Base-by-base conservation (phyloP, 2,329 filamentous ascomycete genomes). In the Huntiella omanensis region DNA sequence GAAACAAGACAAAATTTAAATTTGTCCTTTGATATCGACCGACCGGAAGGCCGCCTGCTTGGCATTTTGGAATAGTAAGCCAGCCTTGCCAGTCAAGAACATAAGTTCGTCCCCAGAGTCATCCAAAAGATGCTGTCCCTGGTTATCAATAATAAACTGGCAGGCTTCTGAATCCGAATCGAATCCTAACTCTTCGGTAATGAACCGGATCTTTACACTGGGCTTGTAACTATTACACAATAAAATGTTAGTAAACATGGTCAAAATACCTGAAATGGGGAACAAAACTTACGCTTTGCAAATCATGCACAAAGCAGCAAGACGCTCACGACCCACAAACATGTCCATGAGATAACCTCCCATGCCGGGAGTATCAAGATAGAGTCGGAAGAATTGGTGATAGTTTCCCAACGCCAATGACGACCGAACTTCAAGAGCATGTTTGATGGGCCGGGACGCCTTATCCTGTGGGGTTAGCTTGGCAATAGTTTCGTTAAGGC, bases 381-480 rank as follows among this genome's bases (percentile, higher is more conserved):
- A 98, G 39, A 98, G 75, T 66, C 84, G 83, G 73, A 98, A 96
- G 64, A 98, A 96, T 61, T 77, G 88, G 66, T 98, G 88, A 62
- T 95, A 95, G 65, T 96, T 96, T 56, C 87, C 87, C 60, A 92
- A 69, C 44, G 91, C 88, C 58, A 96, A 67, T 42, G 91, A 83
- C 45, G 88, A 93, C 55, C 91, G 84, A 52, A 96, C 86, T 55
- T 82, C 74, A 56, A 98, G 68, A 35, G 91, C 91, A 67, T 98
- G 88, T 65, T 85, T 85, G 60, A 98, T 82, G 50, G 84, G 73
- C 51, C 62, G 67, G 62, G 91, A 80, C 62, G 77, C 70, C 69
- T 95, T 95, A 68, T 96, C 91, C 87, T 84, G 77, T 73, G 80
- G 67, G 64, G 88, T 96, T 91, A 98, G 83, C 83, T 95, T 88